Conservation (phyloP, 2,329 filamentous ascomycete species). For the Colletotrichum caudatum region DNA sequence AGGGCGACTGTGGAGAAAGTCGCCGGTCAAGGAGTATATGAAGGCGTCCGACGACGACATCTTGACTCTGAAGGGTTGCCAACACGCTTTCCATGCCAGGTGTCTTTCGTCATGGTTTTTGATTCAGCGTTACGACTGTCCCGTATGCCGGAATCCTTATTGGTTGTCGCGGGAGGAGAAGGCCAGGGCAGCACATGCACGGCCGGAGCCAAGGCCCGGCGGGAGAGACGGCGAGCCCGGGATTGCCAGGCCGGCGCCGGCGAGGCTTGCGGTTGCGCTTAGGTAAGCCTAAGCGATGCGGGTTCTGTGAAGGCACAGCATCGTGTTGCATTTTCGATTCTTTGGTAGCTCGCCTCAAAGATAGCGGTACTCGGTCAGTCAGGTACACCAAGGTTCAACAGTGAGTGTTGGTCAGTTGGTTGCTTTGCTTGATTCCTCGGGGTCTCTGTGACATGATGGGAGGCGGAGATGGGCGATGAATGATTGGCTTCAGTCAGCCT, state of each 20-base stretch:
- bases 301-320: background rate
- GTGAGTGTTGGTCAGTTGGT: too few species aligned
- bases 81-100: conserved; percentile 55
- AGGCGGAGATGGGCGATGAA: too few species aligned
- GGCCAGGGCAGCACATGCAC: conserved; percentile 21
- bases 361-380: background rate
- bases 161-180: conserved; percentile 44
- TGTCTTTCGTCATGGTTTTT: conserved; percentile 57
- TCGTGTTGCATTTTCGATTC: too few species aligned
- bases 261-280: background rate
- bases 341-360: background rate
- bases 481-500: too few species aligned
- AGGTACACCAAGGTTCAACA: too few species aligned
- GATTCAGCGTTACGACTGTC: conserved; percentile 52
- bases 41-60: conserved; percentile 48
- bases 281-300: background rate
- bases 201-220: conserved; percentile 16
- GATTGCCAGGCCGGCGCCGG: conserved; percentile 16
- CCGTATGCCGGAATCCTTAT: conserved; percentile 54
- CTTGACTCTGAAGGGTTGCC: conserved; percentile 53
- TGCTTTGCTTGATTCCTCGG: too few species aligned
- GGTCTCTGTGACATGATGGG: too few species aligned
- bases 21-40: background rate
- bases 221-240: conserved; percentile 11
- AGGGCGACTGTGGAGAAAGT: conserved; percentile 18